Evolutionary conservation across 176 grass and related monocot genomes (phyloP).

Genomic region (Aegilops bicornis): DNA sequence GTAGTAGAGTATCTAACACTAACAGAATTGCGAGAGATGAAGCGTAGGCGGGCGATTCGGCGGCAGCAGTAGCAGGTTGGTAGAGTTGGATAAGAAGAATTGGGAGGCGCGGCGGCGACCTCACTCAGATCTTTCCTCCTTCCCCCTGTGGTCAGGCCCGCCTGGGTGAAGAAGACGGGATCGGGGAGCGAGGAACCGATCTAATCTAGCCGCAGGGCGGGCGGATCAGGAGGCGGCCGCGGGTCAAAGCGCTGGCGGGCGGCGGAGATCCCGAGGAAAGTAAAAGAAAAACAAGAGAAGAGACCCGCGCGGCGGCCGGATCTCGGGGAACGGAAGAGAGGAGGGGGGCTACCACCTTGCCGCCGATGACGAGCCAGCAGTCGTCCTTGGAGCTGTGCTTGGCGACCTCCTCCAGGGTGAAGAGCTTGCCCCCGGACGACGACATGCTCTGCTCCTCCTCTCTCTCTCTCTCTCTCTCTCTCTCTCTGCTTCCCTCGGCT

Average conservation of each 20-base stretch:
- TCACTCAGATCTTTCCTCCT: too few relatives aligned
- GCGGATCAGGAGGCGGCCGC: too few relatives aligned
- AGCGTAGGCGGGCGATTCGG: too few relatives aligned
- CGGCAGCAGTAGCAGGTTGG: too few relatives aligned
- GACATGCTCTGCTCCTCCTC: neutral
- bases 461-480: too few relatives aligned
- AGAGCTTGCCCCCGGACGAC: conserved; percentile 17
- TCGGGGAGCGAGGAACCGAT: too few relatives aligned
- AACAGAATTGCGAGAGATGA: neutral
- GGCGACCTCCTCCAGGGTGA: conserved; percentile 47
- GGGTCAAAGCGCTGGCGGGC: too few relatives aligned
- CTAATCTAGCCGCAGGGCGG: too few relatives aligned
- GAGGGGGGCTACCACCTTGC: conserved; percentile 21
- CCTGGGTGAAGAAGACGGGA: too few relatives aligned
- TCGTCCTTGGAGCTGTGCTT: conserved; percentile 58
- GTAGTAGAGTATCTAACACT: neutral
- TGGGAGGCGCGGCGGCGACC: too few relatives aligned
- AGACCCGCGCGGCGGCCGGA: neutral
- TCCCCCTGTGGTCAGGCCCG: too few relatives aligned
- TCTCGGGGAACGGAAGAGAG: neutral
- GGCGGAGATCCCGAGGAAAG: neutral
- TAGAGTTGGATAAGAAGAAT: too few relatives aligned
- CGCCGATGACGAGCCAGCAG: conserved; percentile 59
- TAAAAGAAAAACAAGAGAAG: neutral
- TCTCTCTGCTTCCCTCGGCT: neutral